Evolutionary conservation across 2,329 filamentous ascomycete species (phyloP).

Genomic region (Arthrinium puccinioides): DNA sequence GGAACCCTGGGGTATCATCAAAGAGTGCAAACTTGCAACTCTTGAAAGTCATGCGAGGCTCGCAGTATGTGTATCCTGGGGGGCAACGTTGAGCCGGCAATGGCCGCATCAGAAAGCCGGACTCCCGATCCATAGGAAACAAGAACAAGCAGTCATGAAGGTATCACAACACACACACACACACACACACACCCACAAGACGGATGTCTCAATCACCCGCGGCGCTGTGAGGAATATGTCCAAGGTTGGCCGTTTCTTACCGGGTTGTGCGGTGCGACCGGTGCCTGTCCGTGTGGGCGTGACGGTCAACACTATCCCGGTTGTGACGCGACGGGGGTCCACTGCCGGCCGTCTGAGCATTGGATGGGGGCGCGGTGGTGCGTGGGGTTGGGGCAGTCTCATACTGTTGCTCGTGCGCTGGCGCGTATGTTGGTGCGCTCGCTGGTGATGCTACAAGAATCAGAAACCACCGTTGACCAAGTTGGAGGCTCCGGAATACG

Average conservation of each 20-base stretch:
- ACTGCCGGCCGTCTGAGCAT: slow-evolving; percentile 22
- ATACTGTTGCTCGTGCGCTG: slow-evolving; percentile 43
- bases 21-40: slow-evolving; percentile 27
- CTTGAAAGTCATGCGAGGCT: slow-evolving; percentile 19
- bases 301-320: slow-evolving; percentile 16
- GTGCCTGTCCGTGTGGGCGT: slow-evolving; percentile 20
- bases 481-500: slow-evolving; percentile 34
- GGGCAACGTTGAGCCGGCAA: slow-evolving; percentile 18
- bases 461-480: slow-evolving; percentile 24
- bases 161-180: too few species aligned
- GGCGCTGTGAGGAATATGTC: neutral
- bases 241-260: neutral
- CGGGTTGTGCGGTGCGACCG: slow-evolving; percentile 16
- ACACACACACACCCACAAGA: too few species aligned
- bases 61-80: slow-evolving; percentile 23
- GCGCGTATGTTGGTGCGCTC: slow-evolving; percentile 33
- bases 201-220: slow-evolving; percentile 9
- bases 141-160: slow-evolving; percentile 20
- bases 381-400: slow-evolving; percentile 34
- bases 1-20: slow-evolving; percentile 16
- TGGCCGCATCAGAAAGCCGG: too few species aligned
- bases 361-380: slow-evolving; percentile 17
- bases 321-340: slow-evolving; percentile 21
- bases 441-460: slow-evolving; percentile 46
- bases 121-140: slow-evolving; percentile 20